Percentiles rank a stretch among this genome's conserved stretches.
Evolutionary conservation across 495 filamentous ascomycete species (phyloP).

Genomic region (Pseudotulostoma volvatum): DNA sequence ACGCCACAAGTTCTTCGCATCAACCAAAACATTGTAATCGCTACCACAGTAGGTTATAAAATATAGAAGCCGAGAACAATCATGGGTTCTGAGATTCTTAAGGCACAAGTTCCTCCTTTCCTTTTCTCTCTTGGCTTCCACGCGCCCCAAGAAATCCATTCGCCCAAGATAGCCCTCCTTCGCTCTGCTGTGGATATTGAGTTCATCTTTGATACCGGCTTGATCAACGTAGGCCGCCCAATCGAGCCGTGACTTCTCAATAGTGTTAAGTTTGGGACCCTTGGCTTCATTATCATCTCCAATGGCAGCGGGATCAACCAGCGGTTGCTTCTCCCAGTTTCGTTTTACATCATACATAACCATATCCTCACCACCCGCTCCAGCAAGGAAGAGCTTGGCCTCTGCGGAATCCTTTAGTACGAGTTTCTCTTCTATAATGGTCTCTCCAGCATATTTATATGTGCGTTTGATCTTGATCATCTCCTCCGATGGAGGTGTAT

Average conservation of each 20-base stretch:
- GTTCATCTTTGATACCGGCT: constrained; percentile 81
- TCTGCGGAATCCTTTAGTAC: constrained; percentile 68
- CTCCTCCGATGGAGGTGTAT: constrained; percentile 15
- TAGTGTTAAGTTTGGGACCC: constrained; percentile 80
- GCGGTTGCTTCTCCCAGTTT: constrained; percentile 26
- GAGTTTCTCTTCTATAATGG: constrained; percentile 65
- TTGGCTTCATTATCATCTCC: constrained; percentile 27
- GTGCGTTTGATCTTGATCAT: constrained; percentile 73
- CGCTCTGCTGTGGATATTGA: constrained; percentile 65
- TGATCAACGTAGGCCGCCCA: constrained; percentile 91
- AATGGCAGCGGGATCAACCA: constrained; percentile 6
- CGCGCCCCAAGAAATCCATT: constrained; percentile 78
- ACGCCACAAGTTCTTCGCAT: too few relatives aligned
- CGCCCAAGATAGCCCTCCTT: constrained; percentile 68
- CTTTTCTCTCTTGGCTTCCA: constrained; percentile 61
- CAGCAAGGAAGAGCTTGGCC: constrained; percentile 56
- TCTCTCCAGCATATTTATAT: constrained; percentile 82
- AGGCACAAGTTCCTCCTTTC: constrained; percentile 49
- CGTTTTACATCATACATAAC: constrained; percentile 25
- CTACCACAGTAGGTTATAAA: too few relatives aligned
- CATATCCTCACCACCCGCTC: constrained; percentile 18
- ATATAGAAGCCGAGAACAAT: too few relatives aligned
- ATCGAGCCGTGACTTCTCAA: constrained; percentile 88
- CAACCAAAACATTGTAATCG: too few relatives aligned
- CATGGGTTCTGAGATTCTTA: too few relatives aligned